Base-by-base conservation (phyloP, 1,284 basidiomycete genomes). In the Moesziomyces sp. region DNA sequence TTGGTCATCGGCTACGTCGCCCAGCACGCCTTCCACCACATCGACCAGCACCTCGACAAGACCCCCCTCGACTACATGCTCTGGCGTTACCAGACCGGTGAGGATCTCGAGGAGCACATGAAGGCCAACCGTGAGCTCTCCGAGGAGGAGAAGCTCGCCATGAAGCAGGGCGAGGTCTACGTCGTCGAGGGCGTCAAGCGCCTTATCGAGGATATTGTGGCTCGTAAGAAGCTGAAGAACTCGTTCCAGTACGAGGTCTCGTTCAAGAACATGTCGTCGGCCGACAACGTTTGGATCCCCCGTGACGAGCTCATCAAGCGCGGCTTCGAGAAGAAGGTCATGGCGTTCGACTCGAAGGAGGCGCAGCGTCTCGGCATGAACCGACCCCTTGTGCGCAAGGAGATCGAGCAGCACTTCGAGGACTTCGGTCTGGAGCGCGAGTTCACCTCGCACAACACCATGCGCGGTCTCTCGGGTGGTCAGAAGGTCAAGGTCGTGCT, bases 11-110 rank as follows among this genome's bases (percentile, higher is more conserved):
- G 82, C 34, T 84, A 84, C 79, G 82, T 84, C 46, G 82, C 82
- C 55, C 82, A 84, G 77, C 82, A 84, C 79, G 82, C 82, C 16
- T 84, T 84, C 82, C 82, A 84, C 81, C 82, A 84, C 79, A 84
- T 84, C 38, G 82, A 84, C 81, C 80, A 84, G 76, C 82, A 84
- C 76, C 77, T 84, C 30, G 82, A 84, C 79, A 84, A 82, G 78
- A 84, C 82, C 13, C 82, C 82, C 3, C 74, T 84, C 47, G 82
- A 84, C 75, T 84, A 84, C 81, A 84, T 84, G 82, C 80, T 83
- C 56, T 84, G 82, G 82, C 82, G 82, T 49, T 84, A 84, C 82
- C 82, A 84, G 80, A 84, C 82, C 45, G 82, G 82, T 74, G 82
- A 84, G 75, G 82, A 84, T 66, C 75, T 83, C 35, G 82, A 84